Conservation (phyloP, 345 rosid species). For the Clausena lansium region DNA sequence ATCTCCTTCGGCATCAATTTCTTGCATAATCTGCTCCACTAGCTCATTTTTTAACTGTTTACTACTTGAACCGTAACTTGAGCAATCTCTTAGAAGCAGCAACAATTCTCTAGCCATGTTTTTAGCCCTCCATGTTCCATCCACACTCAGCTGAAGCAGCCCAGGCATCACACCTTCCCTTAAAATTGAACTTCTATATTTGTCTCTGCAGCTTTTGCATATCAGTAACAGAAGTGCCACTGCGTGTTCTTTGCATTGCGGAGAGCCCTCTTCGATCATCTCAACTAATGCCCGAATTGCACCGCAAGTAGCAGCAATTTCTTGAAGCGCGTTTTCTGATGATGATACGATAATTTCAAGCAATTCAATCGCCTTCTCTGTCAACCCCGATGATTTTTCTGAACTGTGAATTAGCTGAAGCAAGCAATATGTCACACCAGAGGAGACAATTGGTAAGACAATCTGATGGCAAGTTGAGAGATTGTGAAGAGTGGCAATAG, state of each 20-base stretch:
- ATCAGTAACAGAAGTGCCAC: conserved; percentile 58
- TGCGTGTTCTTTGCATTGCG: conserved; percentile 64
- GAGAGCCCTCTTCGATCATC: conserved; percentile 73
- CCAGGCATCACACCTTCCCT: conserved; percentile 84
- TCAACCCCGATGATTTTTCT: conserved; percentile 47
- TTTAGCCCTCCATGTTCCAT: conserved; percentile 66
- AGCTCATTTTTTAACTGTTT: conserved; percentile 46
- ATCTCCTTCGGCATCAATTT: conserved; percentile 68
- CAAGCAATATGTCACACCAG: conserved; percentile 46
- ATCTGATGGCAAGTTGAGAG: conserved; percentile 63
- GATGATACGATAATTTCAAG: conserved; percentile 43
- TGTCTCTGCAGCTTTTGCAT: conserved; percentile 65
- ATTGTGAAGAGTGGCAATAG: conserved; percentile 70
- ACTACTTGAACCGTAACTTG: conserved; percentile 27
- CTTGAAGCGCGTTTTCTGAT: conserved; percentile 39
- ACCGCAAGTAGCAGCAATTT: conserved; percentile 32
- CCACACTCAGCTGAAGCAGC: conserved; percentile 72
- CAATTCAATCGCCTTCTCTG: conserved; percentile 58
- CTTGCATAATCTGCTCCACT: conserved; percentile 61
- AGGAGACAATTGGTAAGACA: conserved; percentile 48
- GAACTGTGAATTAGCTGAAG: conserved; percentile 41
- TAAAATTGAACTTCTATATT: conserved; percentile 59
- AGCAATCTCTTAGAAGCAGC: conserved; percentile 59
- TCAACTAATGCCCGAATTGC: conserved; percentile 65
- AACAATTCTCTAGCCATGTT: conserved; percentile 60